Percentiles rank a stretch among this genome's conserved stretches.
Conservation (phyloP, 257 asterid species). For the Mentha longifolia region DNA sequence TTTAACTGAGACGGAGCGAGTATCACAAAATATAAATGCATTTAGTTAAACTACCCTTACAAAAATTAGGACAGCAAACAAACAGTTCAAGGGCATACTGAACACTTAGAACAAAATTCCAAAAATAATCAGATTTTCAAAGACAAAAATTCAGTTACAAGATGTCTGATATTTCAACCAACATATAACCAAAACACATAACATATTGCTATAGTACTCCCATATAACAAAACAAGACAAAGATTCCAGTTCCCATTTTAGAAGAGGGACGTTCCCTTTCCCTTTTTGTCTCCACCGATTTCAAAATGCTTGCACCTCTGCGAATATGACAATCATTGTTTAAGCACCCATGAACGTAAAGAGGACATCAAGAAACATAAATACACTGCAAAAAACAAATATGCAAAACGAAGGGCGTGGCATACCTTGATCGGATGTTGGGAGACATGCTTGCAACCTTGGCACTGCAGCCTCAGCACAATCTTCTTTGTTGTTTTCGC, state of each 20-base stretch:
- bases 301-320: conserved; percentile 58
- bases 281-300: conserved; percentile 54
- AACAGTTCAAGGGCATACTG: not conserved
- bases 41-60: not conserved
- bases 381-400: no score
- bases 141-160: conserved; percentile 21
- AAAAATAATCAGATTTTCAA: not conserved
- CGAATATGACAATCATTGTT: not conserved
- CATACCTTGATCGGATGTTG: conserved; percentile 52
- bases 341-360: not conserved
- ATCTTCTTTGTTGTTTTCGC: conserved; percentile 57
- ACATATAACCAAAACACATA: conserved; percentile 17
- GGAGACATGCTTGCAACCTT: conserved; percentile 49
- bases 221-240: not conserved
- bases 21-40: not conserved
- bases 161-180: conserved; percentile 24
- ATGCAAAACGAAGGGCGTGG: not conserved
- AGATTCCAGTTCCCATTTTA: conserved; percentile 7
- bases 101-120: not conserved
- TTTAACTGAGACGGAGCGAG: no score
- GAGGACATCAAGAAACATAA: no score
- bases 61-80: not conserved
- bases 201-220: not conserved
- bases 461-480: conserved; percentile 56
- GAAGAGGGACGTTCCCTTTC: conserved; percentile 50